Evolutionary conservation across 257 asterid genomes (phyloP), one percentile per base, ranked within the genome.

Genomic region (Solanum chaucha): DNA sequence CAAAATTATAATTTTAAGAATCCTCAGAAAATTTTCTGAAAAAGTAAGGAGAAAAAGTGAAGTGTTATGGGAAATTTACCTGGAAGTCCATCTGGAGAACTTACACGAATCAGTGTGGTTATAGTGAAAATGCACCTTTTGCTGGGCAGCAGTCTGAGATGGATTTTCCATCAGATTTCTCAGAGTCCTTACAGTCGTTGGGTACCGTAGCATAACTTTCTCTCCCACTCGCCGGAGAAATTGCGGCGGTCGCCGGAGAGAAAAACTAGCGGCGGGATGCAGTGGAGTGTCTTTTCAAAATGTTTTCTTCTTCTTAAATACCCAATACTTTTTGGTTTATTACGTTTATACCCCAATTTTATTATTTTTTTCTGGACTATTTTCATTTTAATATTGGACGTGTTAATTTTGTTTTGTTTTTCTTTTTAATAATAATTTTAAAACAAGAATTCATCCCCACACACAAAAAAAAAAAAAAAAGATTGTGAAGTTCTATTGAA

Each of bases 21-120:
- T 38, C 34, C n/a, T 58, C 59, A 75, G 14, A 24, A 38, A 20
- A 10, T 0, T 1, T 11, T 55, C 64, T 55, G 26, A 20, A 58
- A 3, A 55, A 55, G 6, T n/a, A 51, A 51, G 22, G 61, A 51
- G 34, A 82, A 83, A 55, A 22, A 8, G 14, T 41, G 44, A n/a
- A 67, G 83, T 73, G 86, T 73, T 15, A 1, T 77, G 41, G 10
- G 9, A 86, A 86, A 87, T 44, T 85, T 59, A 93, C 99, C 61
- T 93, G 82, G 97, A 90, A 41, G 87, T 94, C 98, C 98, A 96
- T 90, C 99, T 86, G 75, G 89, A 84, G 87, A 89, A 90, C 51
- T 91, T 94, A 93, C 95, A 92, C 78, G 94, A 87, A 84, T 96
- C 98, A 34, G 89, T 94, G 86, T 95, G 98, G 38, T 90, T 88